Conservation (phyloP, 768 basidiomycete genomes). For the Postia placenta region DNA sequence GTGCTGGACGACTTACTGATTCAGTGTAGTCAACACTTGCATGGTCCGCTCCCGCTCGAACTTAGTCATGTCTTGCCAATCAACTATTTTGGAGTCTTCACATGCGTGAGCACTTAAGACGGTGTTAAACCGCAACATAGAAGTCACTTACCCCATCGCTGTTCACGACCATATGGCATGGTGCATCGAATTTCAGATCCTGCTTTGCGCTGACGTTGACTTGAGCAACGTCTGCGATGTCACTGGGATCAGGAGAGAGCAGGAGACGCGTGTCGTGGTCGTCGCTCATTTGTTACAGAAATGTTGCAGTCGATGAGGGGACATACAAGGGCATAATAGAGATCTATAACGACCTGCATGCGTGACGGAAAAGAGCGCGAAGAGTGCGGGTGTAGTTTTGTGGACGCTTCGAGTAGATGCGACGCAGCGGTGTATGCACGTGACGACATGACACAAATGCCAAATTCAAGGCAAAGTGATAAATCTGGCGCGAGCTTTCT, state of each 20-base stretch:
- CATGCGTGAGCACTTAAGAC: too few species aligned
- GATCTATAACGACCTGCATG: too few species aligned
- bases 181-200: slow-evolving; percentile 45
- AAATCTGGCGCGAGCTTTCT: too few species aligned
- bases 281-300: neutral
- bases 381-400: too few species aligned
- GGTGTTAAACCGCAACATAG: too few species aligned
- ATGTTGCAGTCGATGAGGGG: neutral
- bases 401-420: too few species aligned
- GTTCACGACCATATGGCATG: slow-evolving; percentile 68
- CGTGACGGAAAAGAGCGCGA: too few species aligned
- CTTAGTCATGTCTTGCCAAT: slow-evolving; percentile 56
- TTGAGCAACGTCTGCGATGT: slow-evolving; percentile 6
- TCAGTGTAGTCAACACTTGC: slow-evolving; percentile 46
- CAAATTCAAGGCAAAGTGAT: too few species aligned
- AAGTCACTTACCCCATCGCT: slow-evolving; percentile 47
- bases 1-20: slow-evolving; percentile 32
- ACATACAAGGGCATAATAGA: too few species aligned
- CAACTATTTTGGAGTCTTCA: slow-evolving; percentile 58
- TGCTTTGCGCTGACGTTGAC: slow-evolving; percentile 12
- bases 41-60: slow-evolving; percentile 52
- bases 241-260: neutral
- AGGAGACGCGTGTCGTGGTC: neutral
- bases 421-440: too few species aligned
- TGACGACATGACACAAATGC: too few species aligned